phyloP scores from a whole-genome alignment of 2,329 filamentous ascomycete species.

The Delphinella strobiligena region DNA sequence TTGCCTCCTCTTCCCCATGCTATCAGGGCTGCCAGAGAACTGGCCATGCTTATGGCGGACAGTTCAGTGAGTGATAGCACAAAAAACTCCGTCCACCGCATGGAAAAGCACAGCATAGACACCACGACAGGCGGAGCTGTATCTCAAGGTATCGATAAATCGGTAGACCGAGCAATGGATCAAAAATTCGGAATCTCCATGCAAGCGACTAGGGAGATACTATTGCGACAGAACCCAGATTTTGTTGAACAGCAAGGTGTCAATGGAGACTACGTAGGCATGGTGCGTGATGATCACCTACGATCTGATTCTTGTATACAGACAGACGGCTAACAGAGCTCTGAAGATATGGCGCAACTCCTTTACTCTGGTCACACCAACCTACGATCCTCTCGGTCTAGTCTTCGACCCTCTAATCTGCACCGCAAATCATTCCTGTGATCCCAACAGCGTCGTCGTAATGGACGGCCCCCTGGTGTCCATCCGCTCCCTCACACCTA shows the following conservation, averaged over 20 bases:
- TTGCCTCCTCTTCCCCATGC: slow-evolving; percentile 38
- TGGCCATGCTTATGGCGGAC: slow-evolving; percentile 35
- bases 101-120: slow-evolving; percentile 14
- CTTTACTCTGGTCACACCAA: slow-evolving; percentile 43
- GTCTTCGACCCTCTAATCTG: slow-evolving; percentile 43
- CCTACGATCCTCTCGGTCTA: slow-evolving; percentile 47
- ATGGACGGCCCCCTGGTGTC: slow-evolving; percentile 42
- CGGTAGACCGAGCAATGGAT: neutral
- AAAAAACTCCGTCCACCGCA: slow-evolving; percentile 29
- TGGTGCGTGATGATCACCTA: neutral
- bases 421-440: slow-evolving; percentile 50
- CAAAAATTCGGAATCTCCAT: neutral
- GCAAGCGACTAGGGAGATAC: slow-evolving; percentile 1
- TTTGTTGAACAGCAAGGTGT: neutral
- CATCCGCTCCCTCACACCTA: slow-evolving; percentile 40
- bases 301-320: neutral
- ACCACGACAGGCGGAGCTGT: neutral
- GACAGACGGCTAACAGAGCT: slow-evolving; percentile 1
- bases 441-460: slow-evolving; percentile 45
- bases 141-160: too few relatives aligned
- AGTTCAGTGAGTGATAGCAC: slow-evolving; percentile 25
- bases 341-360: slow-evolving; percentile 47
- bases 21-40: slow-evolving; percentile 43
- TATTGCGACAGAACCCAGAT: neutral
- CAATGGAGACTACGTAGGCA: slow-evolving; percentile 2